These are phyloP conservation scores for Mucor indicus DNA, from an alignment of 371 early-diverging fungal genomes.

Conservation along the genomic window DNA sequence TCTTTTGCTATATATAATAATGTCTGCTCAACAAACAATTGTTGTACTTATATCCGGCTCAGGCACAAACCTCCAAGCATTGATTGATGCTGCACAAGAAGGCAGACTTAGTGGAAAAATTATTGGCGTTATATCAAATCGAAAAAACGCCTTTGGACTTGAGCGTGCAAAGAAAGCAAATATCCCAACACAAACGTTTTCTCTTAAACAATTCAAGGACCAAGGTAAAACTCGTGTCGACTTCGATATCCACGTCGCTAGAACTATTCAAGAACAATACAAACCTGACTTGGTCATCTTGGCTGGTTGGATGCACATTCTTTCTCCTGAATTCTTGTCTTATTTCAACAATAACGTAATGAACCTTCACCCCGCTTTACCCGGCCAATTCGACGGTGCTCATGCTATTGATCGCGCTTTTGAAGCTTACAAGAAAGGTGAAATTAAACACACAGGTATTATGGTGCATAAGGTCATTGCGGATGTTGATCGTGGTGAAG, in stretches of 20 bases:
- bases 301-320: constrained; percentile 97
- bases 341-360: constrained; percentile 70
- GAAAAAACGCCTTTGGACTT: constrained; percentile 77
- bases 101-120: constrained; percentile 56
- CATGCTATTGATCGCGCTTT: constrained; percentile 93
- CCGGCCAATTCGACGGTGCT: constrained; percentile 93
- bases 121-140: constrained; percentile 78
- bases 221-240: constrained; percentile 78
- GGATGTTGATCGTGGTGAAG: constrained; percentile 91
- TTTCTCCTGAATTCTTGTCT: constrained; percentile 80
- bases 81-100: constrained; percentile 78
- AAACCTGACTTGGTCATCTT: constrained; percentile 85
- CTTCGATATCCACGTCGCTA: constrained; percentile 85
- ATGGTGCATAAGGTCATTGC: constrained; percentile 97
- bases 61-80: constrained; percentile 95
- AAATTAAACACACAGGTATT: constrained; percentile 82
- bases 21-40: constrained; percentile 48
- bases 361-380: constrained; percentile 96
- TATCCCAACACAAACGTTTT: constrained; percentile 78
- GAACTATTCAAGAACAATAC: constrained; percentile 51
- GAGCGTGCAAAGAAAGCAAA: constrained; percentile 74
- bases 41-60: constrained; percentile 94
- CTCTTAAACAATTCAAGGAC: constrained; percentile 81
- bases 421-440: constrained; percentile 74
- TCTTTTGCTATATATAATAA: neutral